Evolutionary conservation across 2,329 filamentous ascomycete genomes (phyloP), one percentile per base, ranked within the genome.

Genomic region (Cercospora zeae-maydis): DNA sequence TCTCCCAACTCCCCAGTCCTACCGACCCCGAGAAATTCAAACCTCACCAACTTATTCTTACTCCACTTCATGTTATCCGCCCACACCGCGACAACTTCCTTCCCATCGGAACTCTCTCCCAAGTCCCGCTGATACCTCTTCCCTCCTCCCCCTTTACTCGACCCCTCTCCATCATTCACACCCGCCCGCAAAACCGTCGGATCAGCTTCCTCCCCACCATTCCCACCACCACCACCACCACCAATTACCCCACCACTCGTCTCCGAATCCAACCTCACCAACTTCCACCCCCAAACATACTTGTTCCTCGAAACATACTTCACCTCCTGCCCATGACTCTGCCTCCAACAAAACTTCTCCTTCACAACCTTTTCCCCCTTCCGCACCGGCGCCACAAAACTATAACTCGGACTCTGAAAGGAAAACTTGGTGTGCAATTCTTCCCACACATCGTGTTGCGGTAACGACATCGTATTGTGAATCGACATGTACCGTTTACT

Each of bases 41-140:
- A 66, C 37, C 55, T 63, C 13, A 66, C 63, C 14, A 64, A 30
- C 34, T 68, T 65, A 45, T 61, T 63, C 57, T 65, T 69, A 21
- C 60, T 66, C 60, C 59, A 63, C 24, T 59, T 59, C 55, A 56
- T 58, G 14, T 63, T 63, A n/a, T 66, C 64, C 14, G 65, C 67
- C 63, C 63, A 69, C 3, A 65, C 67, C 10, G 67, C 66, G 1
- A 69, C 66, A 8, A 65, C 59, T 45, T 69, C 67, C 27, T 65
- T 64, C 11, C 66, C 67, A 53, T 65, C 67, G 30, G 65, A 67
- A 8, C 61, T 65, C 51, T 52, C 59, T 34, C 37, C 63, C 49
- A 58, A 54, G 53, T 53, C 55, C 39, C 52, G 56, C 16, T 61
- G 56, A 53, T 59, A 52, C 31, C 58, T 42, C 30, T 55, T 36